Evolutionary conservation across 805 yeast genomes (phyloP).

Genomic region (Myxozyma melibiosi): DNA sequence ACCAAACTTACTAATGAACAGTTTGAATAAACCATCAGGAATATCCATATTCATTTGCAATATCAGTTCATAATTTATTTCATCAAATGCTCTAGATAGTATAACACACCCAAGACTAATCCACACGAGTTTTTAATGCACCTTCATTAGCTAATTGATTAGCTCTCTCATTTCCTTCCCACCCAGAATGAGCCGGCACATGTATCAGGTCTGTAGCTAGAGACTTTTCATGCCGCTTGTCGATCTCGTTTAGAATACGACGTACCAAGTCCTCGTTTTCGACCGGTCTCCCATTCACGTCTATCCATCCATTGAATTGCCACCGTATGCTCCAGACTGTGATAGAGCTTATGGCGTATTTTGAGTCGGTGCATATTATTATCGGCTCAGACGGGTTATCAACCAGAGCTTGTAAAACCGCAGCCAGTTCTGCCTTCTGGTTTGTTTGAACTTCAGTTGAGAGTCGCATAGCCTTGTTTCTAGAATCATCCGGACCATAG

Average conservation of each 20-base stretch:
- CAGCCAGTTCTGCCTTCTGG: conserved; percentile 77
- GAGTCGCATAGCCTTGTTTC: conserved; percentile 57
- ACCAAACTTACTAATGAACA: no score
- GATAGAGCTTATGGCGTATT: conserved; percentile 36
- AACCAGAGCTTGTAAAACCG: conserved; percentile 59
- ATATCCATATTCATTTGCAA: no score
- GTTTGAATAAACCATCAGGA: no score
- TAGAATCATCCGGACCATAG: conserved; percentile 55
- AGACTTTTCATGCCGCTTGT: no score
- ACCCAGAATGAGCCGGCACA: conserved; percentile 74
- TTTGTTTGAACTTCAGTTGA: conserved; percentile 61
- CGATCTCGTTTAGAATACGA: no score
- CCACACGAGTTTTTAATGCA: conserved; percentile 20
- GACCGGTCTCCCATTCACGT: conserved; percentile 49
- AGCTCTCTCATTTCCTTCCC: conserved; percentile 73
- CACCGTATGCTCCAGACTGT: conserved; percentile 61
- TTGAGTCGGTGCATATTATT: conserved; percentile 32
- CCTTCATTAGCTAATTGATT: conserved; percentile 74
- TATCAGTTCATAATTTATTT: no score
- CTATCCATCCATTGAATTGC: conserved; percentile 60
- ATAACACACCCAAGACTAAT: no score
- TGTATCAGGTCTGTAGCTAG: no score
- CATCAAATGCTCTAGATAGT: no score
- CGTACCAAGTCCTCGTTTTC: conserved; percentile 56
- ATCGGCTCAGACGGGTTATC: conserved; percentile 45